Evolutionary conservation across 2,329 filamentous ascomycete genomes (phyloP), one percentile per base, ranked within the genome.

Genomic region (Nothomitra cinnamomea): DNA sequence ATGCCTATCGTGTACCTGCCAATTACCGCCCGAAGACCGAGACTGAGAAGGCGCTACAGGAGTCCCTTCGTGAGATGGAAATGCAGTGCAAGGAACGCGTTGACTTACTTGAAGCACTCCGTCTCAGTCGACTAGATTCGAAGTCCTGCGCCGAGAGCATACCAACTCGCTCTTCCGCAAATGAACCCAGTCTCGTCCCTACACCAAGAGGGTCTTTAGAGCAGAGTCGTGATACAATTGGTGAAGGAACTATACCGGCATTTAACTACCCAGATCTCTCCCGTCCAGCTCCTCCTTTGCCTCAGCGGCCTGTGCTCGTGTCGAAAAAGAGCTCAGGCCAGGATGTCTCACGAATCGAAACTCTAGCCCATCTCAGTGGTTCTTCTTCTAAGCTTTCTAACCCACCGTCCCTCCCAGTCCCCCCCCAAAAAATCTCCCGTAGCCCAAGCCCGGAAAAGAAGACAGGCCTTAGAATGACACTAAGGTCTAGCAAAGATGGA

Each of bases 71-170:
- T 55, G 77, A 88, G 61, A 77, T 96, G 63, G 88, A 96, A 64
- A 66, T 89, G 57, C 90, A 95, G 68, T 95, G 89, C 67, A 90
- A 92, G 66, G 90, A 96, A 68, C 79, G 89, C 50, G 87, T 95
- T 51, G 87, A 95, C 64, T 72, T 96, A 35, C 74, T 96, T 5
- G 84, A 92, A 63, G 84, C 89, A 5, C 70, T 96, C 55, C 79
- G 82, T 56, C 72, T 84, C 58, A 83, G 79, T 60, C 70, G 78
- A 32, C 69, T 74, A 57, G 78, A 80, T 48, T 70, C 70, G 7
- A 68, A 67, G 61, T 62, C 71, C 57, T 65, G 68, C 28, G 61
- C 62, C 8, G 60, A 55, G 15, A 56, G 12, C 15, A 25, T 21
- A n/a, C 21, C 38, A 24, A 35, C 21, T 28, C 40, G 52, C 35